Evolutionary conservation across 345 rosid species (phyloP), one percentile per base, ranked within the genome.

Genomic region (Populus tremula): DNA sequence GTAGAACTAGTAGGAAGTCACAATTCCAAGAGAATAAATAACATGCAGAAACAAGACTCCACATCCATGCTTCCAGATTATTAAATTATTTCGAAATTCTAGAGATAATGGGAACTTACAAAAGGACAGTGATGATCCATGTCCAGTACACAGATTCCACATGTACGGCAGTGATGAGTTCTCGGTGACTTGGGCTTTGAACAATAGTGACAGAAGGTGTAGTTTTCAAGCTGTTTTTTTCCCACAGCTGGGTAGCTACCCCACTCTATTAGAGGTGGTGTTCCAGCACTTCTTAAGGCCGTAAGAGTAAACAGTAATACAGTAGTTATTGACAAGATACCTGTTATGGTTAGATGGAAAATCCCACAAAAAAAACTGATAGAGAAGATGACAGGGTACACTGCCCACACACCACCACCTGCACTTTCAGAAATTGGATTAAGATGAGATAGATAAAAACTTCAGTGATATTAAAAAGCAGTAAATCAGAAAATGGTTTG

Each of bases 51-150:
- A 76, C 31, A 31, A 64, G 54, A 43, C 27, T 63, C 27, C n/a
- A 62, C 13, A 64, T 23, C 5, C 53, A 43, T 9, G 18, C 23
- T 14, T 65, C 45, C 25, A 59, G 7, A 69, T 35, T 18, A 66
- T 50, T 47, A 70, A 74, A 45, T 36, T 33, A 45, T 56, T 31
- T 50, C 53, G 17, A 66, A 20, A 61, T 17, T 36, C 61, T 33
- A 76, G 20, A 21, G 33, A 43, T 13, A 36, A 27, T 3, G n/a
- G 64, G 69, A 3, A 87, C 97, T 92, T 89, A 95, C 99, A 75
- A 95, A 91, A 75, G 99, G 99, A 85, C 98, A 95, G 85, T 93
- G 99, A 84, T 95, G 99, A 87, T 95, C 99, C 98, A 95, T 95
- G 87, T 95, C 96, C 72, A 93, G 73, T 70, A 95, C 83, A 86